These are phyloP conservation scores for Miamiensis avidus DNA, from an alignment of 169 alveolate species.

Conservation along the genomic window DNA sequence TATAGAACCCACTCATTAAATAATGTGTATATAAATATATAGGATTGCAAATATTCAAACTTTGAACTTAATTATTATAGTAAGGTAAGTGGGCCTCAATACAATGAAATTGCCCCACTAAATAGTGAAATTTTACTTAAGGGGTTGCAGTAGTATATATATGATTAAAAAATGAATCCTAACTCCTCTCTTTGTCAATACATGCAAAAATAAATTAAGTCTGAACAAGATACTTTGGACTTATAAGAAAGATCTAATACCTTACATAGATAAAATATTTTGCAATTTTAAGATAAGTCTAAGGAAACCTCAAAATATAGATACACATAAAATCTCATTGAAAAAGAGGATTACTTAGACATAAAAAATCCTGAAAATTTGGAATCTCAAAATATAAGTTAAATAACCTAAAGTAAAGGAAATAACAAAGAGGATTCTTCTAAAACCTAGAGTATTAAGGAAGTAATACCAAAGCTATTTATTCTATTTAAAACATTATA, in stretches of 20 bases:
- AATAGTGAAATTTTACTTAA: neutral
- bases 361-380: too few species aligned
- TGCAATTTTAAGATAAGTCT: neutral
- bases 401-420: neutral
- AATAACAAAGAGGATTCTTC: too few species aligned
- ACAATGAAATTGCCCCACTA: neutral
- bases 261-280: neutral
- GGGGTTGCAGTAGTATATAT: neutral
- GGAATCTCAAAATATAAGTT: neutral
- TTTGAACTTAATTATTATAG: neutral
- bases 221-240: neutral
- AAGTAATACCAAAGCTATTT: too few species aligned
- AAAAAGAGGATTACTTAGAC: neutral
- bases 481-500: too few species aligned
- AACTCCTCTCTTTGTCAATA: neutral
- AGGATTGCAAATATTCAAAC: neutral
- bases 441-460: too few species aligned
- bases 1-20: neutral
- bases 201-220: too few species aligned
- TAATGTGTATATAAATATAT: too few species aligned
- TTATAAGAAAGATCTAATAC: neutral
- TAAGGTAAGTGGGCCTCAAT: neutral
- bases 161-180: neutral
- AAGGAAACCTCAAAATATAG: neutral
- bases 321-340: neutral